Evolutionary conservation across 768 basidiomycete genomes (phyloP), one percentile per base, ranked within the genome.

Genomic region (Xanthoconium stramineum): DNA sequence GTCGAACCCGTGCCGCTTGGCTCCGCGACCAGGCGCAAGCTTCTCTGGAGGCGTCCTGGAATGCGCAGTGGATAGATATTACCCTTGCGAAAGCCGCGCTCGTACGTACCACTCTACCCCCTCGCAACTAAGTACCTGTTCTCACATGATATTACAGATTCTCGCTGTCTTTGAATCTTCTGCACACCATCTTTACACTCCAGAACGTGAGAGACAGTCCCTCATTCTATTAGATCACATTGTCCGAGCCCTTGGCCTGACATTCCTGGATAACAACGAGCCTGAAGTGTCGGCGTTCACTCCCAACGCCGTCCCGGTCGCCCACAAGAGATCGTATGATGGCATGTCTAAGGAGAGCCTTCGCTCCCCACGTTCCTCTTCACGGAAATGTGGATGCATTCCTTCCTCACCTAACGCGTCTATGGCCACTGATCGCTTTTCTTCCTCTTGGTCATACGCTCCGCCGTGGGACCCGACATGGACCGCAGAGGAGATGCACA

Each of bases 131-230:
- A n/a, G n/a, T n/a, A 19, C 30, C 44, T 11, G 35, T 58, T 56
- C 62, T 68, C 40, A 73, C 39, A 45, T 37, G 2, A 13, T 14
- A 15, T n/a, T 5, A 35, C 57, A 89, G 89, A 82, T 92, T 47
- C 77, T 91, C 10, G 86, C 89, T 6, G 73, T 92, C 3, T 92
- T 89, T 62, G 90, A 92, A 67, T 80, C 82, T 0, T 91, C 86
- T 1, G 80, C 85, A 6, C 86, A 91, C 57, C 88, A 88, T 7
- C 74, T 80, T 42, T 80, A 89, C 65, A 79, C 78, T 20, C 75
- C 80, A 5, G 78, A 81, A 20, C 79, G 84, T 14, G 79, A 83
- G 12, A 73, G 75, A 20, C 70, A 70, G 19, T 77, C 88, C 0
- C 73, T 92, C 11, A 65, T 80, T 39, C 74, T 78, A 24, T 75